Percentiles rank a stretch among this genome's conserved stretches.
Conservation (phyloP, 225 moss, liverwort and hornwort genomes). For the Pseudoscleropodium purum region DNA sequence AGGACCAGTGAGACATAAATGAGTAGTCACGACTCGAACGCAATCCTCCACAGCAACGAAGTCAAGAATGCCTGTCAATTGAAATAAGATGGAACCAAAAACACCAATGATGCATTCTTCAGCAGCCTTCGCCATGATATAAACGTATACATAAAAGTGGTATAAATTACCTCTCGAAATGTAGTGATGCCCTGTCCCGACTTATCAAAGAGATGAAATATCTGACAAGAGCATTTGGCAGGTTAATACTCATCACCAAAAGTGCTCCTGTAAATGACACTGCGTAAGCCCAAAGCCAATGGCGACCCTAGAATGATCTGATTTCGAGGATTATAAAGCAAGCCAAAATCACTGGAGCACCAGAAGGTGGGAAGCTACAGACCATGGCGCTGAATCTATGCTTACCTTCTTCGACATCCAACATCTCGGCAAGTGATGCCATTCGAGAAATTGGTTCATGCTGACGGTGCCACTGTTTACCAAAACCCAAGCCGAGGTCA, state of each 20-base stretch:
- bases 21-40: neutral
- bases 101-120: neutral
- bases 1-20: neutral
- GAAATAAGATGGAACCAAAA: neutral
- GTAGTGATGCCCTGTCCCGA: conserved; percentile 51
- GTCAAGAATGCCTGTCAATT: neutral
- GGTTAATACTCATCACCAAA: neutral
- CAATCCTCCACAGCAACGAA: neutral
- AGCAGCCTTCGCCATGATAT: neutral
- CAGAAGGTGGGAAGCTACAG: neutral
- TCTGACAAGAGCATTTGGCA: conserved; percentile 25
- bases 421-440: conserved; percentile 67
- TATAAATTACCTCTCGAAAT: conserved; percentile 59
- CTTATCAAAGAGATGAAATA: conserved; percentile 63
- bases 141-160: neutral
- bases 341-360: neutral
- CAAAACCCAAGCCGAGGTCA: neutral
- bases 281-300: neutral
- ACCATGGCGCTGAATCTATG: neutral
- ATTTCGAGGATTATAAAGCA: neutral
- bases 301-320: neutral
- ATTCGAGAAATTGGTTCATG: conserved; percentile 71
- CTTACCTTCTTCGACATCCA: conserved; percentile 74
- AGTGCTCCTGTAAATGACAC: neutral
- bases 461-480: conserved; percentile 63